phyloP scores from a whole-genome alignment of 2,329 filamentous ascomycete genomes.

The Lachnellula willkommii region DNA sequence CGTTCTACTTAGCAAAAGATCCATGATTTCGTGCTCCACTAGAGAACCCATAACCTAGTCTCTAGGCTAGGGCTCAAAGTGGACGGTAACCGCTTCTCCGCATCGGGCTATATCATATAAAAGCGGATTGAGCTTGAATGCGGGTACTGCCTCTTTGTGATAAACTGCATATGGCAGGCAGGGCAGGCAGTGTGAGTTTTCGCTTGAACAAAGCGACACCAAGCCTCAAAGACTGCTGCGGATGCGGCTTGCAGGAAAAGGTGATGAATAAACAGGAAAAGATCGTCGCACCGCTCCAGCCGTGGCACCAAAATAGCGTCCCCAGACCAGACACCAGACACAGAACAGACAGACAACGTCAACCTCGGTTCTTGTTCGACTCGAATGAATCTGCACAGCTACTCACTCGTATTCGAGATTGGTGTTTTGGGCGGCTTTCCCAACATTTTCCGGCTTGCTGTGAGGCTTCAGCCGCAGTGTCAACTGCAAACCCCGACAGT shows the following conservation, averaged over 20 bases:
- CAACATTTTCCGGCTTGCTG: neutral
- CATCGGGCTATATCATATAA: neutral
- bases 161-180: neutral
- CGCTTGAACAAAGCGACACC: neutral
- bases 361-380: neutral
- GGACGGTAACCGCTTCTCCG: neutral
- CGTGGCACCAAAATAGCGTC: neutral
- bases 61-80: neutral
- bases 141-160: neutral
- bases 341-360: neutral
- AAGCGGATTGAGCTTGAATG: neutral
- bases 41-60: neutral
- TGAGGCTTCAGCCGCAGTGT: neutral
- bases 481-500: neutral
- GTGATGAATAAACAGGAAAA: neutral
- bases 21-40: constrained; percentile 1
- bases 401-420: neutral
- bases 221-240: neutral
- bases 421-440: neutral
- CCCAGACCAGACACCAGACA: neutral
- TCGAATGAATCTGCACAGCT: neutral
- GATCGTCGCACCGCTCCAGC: constrained; percentile 8
- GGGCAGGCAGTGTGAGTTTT: too few relatives aligned
- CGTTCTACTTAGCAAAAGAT: neutral
- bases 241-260: neutral